phyloP scores from a whole-genome alignment of 2,329 filamentous ascomycete genomes.

The Endoconidiophora laricicola region DNA sequence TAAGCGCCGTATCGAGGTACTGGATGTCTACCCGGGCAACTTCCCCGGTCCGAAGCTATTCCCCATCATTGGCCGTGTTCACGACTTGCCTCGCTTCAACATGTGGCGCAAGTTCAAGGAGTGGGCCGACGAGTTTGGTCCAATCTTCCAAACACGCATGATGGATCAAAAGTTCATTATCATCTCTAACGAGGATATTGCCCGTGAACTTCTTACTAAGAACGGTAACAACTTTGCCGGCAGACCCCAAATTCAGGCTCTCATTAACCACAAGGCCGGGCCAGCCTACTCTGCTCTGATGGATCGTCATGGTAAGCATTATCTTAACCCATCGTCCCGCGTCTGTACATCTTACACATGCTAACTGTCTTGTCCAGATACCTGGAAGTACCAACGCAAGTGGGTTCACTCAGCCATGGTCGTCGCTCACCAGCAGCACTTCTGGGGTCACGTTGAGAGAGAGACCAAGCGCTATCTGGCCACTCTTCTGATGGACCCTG shows the following conservation, averaged over 20 bases:
- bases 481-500: conserved; percentile 29
- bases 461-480: conserved; percentile 30
- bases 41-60: conserved; percentile 32
- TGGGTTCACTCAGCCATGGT: conserved; percentile 34
- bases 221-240: conserved; percentile 33
- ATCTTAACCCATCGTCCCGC: too few species aligned
- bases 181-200: conserved; percentile 31
- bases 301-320: conserved; percentile 29
- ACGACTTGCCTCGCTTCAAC: conserved; percentile 29
- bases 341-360: neutral
- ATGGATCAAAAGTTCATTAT: conserved; percentile 26
- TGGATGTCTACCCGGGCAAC: conserved; percentile 17
- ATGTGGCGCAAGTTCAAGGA: conserved; percentile 36
- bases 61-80: conserved; percentile 31
- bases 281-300: conserved; percentile 33
- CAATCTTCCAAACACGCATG: conserved; percentile 28
- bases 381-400: conserved; percentile 32
- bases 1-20: conserved; percentile 13
- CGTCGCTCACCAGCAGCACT: conserved; percentile 24
- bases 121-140: conserved; percentile 27
- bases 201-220: conserved; percentile 31
- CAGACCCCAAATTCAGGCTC: conserved; percentile 31
- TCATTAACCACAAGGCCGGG: conserved; percentile 32
- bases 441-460: conserved; percentile 31
- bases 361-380: conserved; percentile 20